phyloP scores from a whole-genome alignment of 2,329 filamentous ascomycete species.

The Paraconiothyrium sp. region DNA sequence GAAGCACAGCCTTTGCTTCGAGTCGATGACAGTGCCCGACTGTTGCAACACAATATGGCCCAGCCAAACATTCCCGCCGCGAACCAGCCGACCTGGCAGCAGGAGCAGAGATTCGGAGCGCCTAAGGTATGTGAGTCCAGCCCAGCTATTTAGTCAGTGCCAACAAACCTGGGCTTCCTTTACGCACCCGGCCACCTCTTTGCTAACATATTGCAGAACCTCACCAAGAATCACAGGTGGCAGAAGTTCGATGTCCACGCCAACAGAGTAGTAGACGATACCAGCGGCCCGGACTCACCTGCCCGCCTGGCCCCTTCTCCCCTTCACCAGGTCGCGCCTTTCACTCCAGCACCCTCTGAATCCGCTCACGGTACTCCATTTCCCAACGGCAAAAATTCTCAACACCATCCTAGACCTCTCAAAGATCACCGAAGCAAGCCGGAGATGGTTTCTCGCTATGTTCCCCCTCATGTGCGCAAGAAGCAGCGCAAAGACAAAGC shows the following conservation, averaged over 20 bases:
- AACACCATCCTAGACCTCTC: background rate
- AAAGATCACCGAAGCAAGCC: background rate
- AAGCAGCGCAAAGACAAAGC: background rate
- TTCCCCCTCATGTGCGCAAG: conserved; percentile 40
- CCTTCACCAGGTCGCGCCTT: conserved; percentile 13
- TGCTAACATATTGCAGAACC: conserved; percentile 23
- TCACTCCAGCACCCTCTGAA: conserved; percentile 3
- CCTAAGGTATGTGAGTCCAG: conserved; percentile 28
- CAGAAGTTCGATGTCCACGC: conserved; percentile 8
- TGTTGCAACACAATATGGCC: background rate
- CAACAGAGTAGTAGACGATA: background rate
- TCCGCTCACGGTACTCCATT: background rate
- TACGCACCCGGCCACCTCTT: background rate
- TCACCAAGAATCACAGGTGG: conserved; percentile 17
- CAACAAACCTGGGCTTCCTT: background rate
- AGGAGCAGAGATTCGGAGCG: conserved; percentile 24
- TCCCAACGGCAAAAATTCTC: background rate
- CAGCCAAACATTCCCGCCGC: background rate
- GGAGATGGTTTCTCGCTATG: conserved; percentile 23
- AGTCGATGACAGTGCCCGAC: background rate
- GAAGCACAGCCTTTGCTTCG: background rate
- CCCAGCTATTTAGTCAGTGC: background rate
- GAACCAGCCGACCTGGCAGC: conserved; percentile 32
- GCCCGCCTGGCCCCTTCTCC: conserved; percentile 11
- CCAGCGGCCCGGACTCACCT: conserved; percentile 8